Conservation (phyloP, 495 filamentous ascomycete genomes). For the Aspergillus avenaceus region DNA sequence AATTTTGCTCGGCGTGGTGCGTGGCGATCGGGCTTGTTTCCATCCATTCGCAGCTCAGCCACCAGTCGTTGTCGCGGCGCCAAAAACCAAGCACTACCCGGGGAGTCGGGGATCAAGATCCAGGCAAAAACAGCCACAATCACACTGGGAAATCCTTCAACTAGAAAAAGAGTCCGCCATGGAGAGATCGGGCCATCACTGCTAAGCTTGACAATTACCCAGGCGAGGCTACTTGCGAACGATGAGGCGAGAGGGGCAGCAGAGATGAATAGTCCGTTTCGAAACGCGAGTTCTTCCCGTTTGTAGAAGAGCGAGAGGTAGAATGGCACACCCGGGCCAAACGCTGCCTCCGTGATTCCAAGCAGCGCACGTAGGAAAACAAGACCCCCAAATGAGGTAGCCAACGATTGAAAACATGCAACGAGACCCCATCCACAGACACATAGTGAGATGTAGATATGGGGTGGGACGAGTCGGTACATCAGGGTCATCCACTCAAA, state of each 20-base stretch:
- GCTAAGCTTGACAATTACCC: slow-evolving; percentile 51
- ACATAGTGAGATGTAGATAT: slow-evolving; percentile 53
- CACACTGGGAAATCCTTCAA: slow-evolving; percentile 61
- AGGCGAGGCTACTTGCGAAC: slow-evolving; percentile 65
- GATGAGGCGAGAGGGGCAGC: slow-evolving; percentile 61
- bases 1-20: slow-evolving; percentile 22
- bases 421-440: slow-evolving; percentile 52
- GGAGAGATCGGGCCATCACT: slow-evolving; percentile 47
- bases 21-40: slow-evolving; percentile 21
- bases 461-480: slow-evolving; percentile 53
- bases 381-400: slow-evolving; percentile 47
- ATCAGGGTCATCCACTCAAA: slow-evolving; percentile 71
- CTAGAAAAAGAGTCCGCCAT: slow-evolving; percentile 57
- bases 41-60: slow-evolving; percentile 46
- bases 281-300: slow-evolving; percentile 56
- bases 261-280: slow-evolving; percentile 59
- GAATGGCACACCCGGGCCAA: slow-evolving; percentile 59
- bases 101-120: slow-evolving; percentile 50
- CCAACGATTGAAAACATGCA: slow-evolving; percentile 68
- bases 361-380: slow-evolving; percentile 46
- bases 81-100: slow-evolving; percentile 48
- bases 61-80: slow-evolving; percentile 40
- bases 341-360: slow-evolving; percentile 59
- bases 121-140: slow-evolving; percentile 53
- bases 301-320: slow-evolving; percentile 60